Conservation (phyloP, 257 asterid species). For the Coffea canephora region DNA sequence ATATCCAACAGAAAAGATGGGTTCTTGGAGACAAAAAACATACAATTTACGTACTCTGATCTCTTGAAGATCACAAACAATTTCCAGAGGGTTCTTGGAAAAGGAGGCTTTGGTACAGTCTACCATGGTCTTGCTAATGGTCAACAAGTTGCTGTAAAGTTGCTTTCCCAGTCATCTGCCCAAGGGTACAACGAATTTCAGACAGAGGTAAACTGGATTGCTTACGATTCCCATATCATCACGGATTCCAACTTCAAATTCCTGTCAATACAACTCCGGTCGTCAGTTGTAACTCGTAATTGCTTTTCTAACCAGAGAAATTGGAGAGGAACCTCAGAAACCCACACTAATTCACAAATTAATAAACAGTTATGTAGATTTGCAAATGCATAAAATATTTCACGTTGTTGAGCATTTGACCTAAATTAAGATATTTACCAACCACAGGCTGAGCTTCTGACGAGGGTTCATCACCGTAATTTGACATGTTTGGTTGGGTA, state of each 20-base stretch:
- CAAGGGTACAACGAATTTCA: conserved; percentile 31
- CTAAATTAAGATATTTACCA: background rate
- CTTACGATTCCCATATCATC: no score
- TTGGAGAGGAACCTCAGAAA: background rate
- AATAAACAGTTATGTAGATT: background rate
- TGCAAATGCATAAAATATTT: background rate
- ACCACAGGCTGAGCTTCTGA: conserved; percentile 44
- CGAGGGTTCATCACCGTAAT: conserved; percentile 43
- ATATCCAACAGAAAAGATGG: background rate
- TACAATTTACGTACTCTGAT: conserved; percentile 26
- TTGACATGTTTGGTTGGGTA: conserved; percentile 39
- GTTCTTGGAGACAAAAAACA: conserved; percentile 14
- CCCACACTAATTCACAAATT: background rate
- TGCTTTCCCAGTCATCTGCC: conserved; percentile 24
- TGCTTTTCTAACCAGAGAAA: background rate
- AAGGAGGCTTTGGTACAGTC: conserved; percentile 52
- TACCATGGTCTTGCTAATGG: conserved; percentile 31
- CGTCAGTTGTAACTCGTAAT: no score
- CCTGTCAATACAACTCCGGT: background rate
- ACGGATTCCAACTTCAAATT: no score
- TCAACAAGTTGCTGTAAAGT: conserved; percentile 46
- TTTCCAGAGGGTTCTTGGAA: conserved; percentile 32
- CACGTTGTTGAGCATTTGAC: background rate
- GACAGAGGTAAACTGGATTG: conserved; percentile 27
- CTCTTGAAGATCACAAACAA: conserved; percentile 27